Base-by-base conservation (phyloP, 2,329 filamentous ascomycete genomes). In the Aspergillus spinulosporus region DNA sequence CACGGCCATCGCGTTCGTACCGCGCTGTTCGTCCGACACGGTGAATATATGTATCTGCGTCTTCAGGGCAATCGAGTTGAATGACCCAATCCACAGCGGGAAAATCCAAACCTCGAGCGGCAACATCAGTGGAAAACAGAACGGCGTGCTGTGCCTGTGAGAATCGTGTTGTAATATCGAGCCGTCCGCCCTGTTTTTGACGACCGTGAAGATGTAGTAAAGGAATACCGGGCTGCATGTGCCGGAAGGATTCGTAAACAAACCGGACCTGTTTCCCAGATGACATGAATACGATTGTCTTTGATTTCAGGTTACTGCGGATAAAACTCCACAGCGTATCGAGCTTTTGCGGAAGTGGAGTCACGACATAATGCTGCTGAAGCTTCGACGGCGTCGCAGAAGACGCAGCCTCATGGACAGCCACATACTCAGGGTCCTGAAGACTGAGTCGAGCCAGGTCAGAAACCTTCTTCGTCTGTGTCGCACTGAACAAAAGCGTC, bases 51-150 rank as follows among this genome's bases (percentile, higher is more conserved):
- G 94, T 99, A 68, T 97, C 94, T 3, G 90, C 89, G 72, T 99
- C 93, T 73, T 99, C 94, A 0, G 94, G 94, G 63, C 90, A 96
- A 72, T 99, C 94, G n/a, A 90, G 83, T 71, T 99, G 94, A n/a
- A 99, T 91, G 4, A 99, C 94, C 89, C 94, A 99, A 72, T 99
- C 94, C 0, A 99, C 94, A 2, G 92, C 88, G 0, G 94, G 94
- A 69, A 99, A 97, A 72, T 99, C 94, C 9, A 99, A 83, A 61
- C 94, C 94, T 72, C 94, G 84, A 0, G 94, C 94, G 3, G 95
- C 92, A 4, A 99, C 91, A 69, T 99, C 94, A 0, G 94, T 99
- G 1, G 94, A 91, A 70, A 99, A 96, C 0, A 99, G 81, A 69
- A 94, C 97, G 0, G 90, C 88, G 55, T 90, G 82, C 68, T 94